Base-by-base conservation (phyloP, 2,329 filamentous ascomycete species). In the Blumeriella jaapii region DNA sequence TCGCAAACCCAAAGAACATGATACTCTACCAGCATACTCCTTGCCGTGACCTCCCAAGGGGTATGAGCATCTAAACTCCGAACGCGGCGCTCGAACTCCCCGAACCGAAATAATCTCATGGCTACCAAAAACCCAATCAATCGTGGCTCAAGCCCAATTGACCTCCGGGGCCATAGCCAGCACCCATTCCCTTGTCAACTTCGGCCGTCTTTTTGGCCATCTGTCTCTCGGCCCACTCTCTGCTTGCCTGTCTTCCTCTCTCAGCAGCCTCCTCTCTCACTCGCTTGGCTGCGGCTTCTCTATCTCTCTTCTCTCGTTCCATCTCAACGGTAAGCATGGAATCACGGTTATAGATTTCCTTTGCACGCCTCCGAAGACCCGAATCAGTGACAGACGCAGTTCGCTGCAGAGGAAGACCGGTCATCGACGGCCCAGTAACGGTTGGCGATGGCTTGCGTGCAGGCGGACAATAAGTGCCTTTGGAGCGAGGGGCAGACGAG, bases 161-260 rank as follows among this genome's bases (percentile, higher is more conserved):
- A 23, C 48, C 48, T 20, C 47, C 49, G 10, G 47, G 47, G 17
- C 47, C 47, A 39, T 49, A 49, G 6, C 44, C 47, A 44, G 45
- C 39, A 19, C 33, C 34, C 38, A 51, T 31, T 8, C 47, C 46
- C 31, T 47, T 49, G 8, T 52, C 48, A 25, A 38, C 35, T 18
- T 46, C 45, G 27, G 39, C 32, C 29, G 44, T 22, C 33, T 48
- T 55, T 35, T 42, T 54, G 4, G 42, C 42, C 38, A 45, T 45
- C 51, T 70, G 68, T 56, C 67, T 74, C 51, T 75, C 71, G 8
- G 72, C 72, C 72, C 74, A 78, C 47, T 75, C 69, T 20, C 72
- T 65, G 45, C 71, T 71, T 39, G 69, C 63, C 51, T 64, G 61
- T 35, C 74, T 64, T 35, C 71, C 73, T 48, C 69, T 63, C 55